Conservation (phyloP, 2,329 filamentous ascomycete species). For the Sporothrix pallida region DNA sequence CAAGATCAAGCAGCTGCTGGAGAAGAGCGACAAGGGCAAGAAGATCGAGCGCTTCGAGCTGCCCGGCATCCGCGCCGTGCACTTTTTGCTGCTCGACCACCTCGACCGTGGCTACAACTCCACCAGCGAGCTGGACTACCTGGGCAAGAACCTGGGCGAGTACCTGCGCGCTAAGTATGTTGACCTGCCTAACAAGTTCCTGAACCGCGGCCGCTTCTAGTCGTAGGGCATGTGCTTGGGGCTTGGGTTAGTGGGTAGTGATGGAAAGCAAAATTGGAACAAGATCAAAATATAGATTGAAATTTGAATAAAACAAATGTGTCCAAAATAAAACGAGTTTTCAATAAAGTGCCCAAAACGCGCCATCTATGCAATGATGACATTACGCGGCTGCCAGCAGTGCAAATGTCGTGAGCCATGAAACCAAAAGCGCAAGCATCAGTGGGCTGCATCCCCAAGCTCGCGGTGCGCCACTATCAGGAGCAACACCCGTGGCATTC, state of each 20-base stretch:
- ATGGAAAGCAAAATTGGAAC: not conserved
- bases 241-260: not conserved
- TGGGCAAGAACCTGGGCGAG: slow-evolving; percentile 55
- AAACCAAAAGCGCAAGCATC: not conserved
- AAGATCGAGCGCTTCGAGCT: slow-evolving; percentile 36
- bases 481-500: slow-evolving; percentile 52
- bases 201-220: slow-evolving; percentile 49
- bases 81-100: slow-evolving; percentile 53
- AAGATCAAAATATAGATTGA: not conserved
- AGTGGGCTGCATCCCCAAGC: not conserved
- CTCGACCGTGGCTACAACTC: slow-evolving; percentile 52
- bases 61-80: slow-evolving; percentile 39
- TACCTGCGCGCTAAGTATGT: slow-evolving; percentile 53
- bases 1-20: slow-evolving; percentile 37
- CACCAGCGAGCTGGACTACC: slow-evolving; percentile 50
- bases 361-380: not conserved
- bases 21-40: slow-evolving; percentile 38
- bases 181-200: slow-evolving; percentile 51
- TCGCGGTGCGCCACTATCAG: slow-evolving; percentile 37
- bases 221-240: not conserved
- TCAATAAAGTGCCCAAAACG: not conserved
- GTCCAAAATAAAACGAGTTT: not conserved
- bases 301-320: not conserved
- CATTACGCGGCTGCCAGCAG: not conserved
- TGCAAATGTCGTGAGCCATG: not conserved